A percentile compares a stretch with the other conserved stretches of the same genome.
Evolutionary conservation across 148 eudicot species (phyloP).

Genomic region (Rhododendron ferrugineum): DNA sequence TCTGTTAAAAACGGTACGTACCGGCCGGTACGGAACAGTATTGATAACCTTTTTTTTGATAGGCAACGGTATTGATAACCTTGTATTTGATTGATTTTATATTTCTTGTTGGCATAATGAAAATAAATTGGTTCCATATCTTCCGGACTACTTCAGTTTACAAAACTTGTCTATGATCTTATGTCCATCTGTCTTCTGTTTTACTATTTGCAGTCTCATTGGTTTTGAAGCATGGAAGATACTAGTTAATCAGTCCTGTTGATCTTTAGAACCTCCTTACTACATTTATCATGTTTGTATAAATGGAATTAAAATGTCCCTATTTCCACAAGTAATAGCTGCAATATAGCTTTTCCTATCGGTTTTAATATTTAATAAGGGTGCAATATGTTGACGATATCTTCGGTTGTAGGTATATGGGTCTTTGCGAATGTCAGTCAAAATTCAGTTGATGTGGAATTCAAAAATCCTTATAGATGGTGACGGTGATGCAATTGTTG

Average conservation of each 20-base stretch:
- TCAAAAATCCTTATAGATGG: constrained; percentile 76
- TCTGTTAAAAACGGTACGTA: too few species aligned
- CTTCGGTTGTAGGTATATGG: constrained; percentile 63
- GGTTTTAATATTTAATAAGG: neutral
- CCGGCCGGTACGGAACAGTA: too few species aligned
- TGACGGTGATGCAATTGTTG: constrained; percentile 62
- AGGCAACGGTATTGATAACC: too few species aligned
- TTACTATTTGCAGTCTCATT: neutral
- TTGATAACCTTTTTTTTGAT: too few species aligned
- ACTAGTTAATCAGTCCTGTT: neutral
- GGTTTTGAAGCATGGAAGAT: constrained; percentile 1
- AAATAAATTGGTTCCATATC: neutral
- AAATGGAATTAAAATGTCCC: neutral
- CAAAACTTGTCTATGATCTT: neutral
- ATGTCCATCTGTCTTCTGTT: constrained; percentile 1
- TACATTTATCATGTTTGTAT: neutral
- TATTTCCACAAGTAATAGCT: neutral
- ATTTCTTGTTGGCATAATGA: neutral
- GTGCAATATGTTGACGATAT: neutral
- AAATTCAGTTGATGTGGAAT: constrained; percentile 91
- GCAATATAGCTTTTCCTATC: neutral
- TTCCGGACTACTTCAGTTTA: neutral
- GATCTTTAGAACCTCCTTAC: neutral
- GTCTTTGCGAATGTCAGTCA: constrained; percentile 90
- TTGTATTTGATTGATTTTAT: neutral